A percentile compares a stretch with the other conserved stretches of the same genome.
phyloP scores from a whole-genome alignment of 1,284 basidiomycete species.

The Fomitopsis schrenkii region DNA sequence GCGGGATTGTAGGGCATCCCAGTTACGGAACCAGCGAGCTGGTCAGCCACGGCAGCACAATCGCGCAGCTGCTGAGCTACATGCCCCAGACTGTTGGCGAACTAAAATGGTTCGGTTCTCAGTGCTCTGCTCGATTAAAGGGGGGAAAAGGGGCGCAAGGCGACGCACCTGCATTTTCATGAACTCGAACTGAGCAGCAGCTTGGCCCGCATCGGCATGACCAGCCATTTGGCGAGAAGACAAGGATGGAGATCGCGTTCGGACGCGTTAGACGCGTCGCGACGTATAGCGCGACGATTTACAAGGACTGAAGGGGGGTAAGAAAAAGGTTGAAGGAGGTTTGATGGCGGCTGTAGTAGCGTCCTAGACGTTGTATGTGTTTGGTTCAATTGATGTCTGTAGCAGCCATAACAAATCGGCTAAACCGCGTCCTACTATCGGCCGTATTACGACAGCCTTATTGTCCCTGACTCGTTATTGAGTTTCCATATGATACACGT shows the following conservation, averaged over 20 bases:
- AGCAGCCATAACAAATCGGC: conserved; percentile 14
- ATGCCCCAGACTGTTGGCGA: conserved; percentile 45
- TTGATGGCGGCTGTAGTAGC: conserved; percentile 19
- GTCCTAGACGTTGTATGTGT: conserved; percentile 22
- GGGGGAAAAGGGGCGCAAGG: conserved; percentile 2
- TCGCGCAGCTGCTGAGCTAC: conserved; percentile 58
- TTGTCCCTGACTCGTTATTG: conserved; percentile 1
- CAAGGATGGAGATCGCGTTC: conserved; percentile 3
- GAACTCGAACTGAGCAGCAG: conserved; percentile 38
- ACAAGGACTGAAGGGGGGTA: conserved; percentile 24
- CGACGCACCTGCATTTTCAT: conserved; percentile 43
- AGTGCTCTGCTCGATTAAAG: neutral
- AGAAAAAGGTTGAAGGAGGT: conserved; percentile 16
- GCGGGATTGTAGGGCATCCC: conserved; percentile 17
- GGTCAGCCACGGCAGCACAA: conserved; percentile 53
- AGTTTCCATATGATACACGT: neutral
- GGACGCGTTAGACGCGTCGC: conserved; percentile 25
- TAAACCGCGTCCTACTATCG: conserved; percentile 8
- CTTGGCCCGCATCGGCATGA: conserved; percentile 21
- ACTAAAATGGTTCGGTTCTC: conserved; percentile 30
- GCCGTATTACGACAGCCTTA: conserved; percentile 8
- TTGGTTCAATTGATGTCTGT: conserved; percentile 24
- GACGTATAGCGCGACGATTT: conserved; percentile 15
- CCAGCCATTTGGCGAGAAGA: conserved; percentile 30
- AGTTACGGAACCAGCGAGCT: conserved; percentile 34